Evolutionary conservation across 176 grass and related monocot genomes (phyloP), one percentile per base, ranked within the genome.

Genomic region (Aegilops tauschii): DNA sequence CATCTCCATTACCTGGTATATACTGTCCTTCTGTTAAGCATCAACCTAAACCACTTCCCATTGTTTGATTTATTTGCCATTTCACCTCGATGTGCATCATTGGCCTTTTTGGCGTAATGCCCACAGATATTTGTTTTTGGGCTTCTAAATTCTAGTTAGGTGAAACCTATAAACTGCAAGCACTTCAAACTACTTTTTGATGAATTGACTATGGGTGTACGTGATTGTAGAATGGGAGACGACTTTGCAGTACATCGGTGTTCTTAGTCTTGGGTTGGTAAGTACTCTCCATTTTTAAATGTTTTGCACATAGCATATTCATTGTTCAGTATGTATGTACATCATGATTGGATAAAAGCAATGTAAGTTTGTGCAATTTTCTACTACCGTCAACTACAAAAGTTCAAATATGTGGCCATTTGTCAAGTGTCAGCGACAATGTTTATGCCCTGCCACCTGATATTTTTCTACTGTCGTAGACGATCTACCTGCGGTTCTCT

Each of bases 221-320:
- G 10, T 81, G 8, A 52, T 13, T 83, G 82, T 92, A 98, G 97
- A 94, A 87, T 94, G 94, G 94, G 97, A 98, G 68, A 96, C 70
- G 27, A 94, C 94, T 74, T 87, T 96, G 63, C 94, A 99, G 42
- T 61, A 93, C 64, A 94, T 99, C 12, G 94, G 90, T 75, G 88
- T 92, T 83, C 28, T 99, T 32, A 86, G 97, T 69, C 58, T 99
- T 94, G 94, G 86, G 5, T 92, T 82, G 94, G 97, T 99, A 94
- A 35, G 82, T 80, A 31, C 5, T 37, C 61, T 44, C 58, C 29
- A 5, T 62, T 87, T 79, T 44, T 17, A 79, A 87, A 68, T 28
- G 1, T 73, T 84, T 37, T 5, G 32, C 37, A 69, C 29, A 39
- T 10, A 75, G 5, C 49, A 68, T 74, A 50, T 80, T 25, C 62